A percentile compares a stretch with the other conserved stretches of the same genome.
Conservation (phyloP, 2,329 filamentous ascomycete genomes). For the Decorospora gaudefroyi region DNA sequence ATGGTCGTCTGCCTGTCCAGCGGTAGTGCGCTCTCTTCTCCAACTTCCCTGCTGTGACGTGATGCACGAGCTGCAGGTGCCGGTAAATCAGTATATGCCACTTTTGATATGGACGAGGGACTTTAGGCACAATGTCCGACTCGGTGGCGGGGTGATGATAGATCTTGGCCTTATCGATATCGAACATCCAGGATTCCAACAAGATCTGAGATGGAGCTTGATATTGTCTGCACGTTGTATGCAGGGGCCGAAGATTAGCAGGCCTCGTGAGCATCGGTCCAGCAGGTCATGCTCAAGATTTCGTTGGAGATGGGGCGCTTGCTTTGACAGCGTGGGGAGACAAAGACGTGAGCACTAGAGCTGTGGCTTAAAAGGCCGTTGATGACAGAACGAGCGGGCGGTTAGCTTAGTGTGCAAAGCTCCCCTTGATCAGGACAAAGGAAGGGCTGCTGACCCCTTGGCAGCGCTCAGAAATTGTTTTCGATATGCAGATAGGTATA, state of each 20-base stretch:
- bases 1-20: too few species aligned
- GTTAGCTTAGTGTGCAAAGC: constrained; percentile 1
- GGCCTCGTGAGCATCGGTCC: background rate
- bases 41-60: too few species aligned
- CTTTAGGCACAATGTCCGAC: background rate
- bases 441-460: background rate
- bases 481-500: constrained; percentile 1
- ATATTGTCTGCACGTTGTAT: constrained; percentile 7
- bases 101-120: background rate
- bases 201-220: background rate
- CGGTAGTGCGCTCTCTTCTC: too few species aligned
- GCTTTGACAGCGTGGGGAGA: constrained; percentile 8
- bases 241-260: constrained; percentile 1
- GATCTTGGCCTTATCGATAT: constrained; percentile 8
- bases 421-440: background rate
- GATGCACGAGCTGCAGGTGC: background rate
- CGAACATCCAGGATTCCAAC: background rate
- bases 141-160: background rate
- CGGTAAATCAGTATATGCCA: background rate
- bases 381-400: background rate
- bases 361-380: background rate
- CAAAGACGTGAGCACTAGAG: constrained; percentile 10
- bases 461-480: background rate
- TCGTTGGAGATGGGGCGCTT: background rate
- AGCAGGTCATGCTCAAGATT: background rate